These are phyloP conservation scores for Suillus fuscotomentosus DNA, from an alignment of 768 basidiomycete species.

Conservation along the genomic window DNA sequence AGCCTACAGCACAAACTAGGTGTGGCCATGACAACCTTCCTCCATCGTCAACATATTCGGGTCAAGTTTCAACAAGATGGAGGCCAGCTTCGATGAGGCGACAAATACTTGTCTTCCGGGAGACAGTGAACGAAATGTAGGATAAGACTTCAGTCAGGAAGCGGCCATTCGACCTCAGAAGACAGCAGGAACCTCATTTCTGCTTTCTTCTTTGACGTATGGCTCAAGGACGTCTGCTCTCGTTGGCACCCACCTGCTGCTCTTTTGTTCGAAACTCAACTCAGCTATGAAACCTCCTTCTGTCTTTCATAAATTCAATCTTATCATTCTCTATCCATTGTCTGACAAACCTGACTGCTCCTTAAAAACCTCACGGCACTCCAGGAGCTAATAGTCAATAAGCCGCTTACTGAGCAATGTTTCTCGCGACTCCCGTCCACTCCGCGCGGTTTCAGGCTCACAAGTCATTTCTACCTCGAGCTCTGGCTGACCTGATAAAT, in stretches of 20 bases:
- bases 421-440: slow-evolving; percentile 7
- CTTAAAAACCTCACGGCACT: slow-evolving; percentile 11
- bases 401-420: not conserved
- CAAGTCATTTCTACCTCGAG: not conserved
- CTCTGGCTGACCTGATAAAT: no score
- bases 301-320: slow-evolving; percentile 12
- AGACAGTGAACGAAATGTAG: no score
- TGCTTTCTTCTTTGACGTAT: not conserved
- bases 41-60: no score
- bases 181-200: not conserved
- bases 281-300: not conserved
- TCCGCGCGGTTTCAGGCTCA: no score
- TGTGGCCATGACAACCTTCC: slow-evolving; percentile 11
- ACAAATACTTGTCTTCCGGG: no score
- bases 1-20: no score
- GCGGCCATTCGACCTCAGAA: slow-evolving; percentile 7
- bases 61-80: no score
- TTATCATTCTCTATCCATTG: slow-evolving; percentile 2
- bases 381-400: slow-evolving; percentile 5
- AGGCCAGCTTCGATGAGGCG: slow-evolving; percentile 22
- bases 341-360: not conserved
- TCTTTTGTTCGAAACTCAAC: no score
- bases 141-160: no score
- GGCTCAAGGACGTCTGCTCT: not conserved
- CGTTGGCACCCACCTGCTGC: not conserved